These are phyloP conservation scores for Rhododendron mucronatum DNA, from an alignment of 148 eudicot genomes.

Conservation along the genomic window DNA sequence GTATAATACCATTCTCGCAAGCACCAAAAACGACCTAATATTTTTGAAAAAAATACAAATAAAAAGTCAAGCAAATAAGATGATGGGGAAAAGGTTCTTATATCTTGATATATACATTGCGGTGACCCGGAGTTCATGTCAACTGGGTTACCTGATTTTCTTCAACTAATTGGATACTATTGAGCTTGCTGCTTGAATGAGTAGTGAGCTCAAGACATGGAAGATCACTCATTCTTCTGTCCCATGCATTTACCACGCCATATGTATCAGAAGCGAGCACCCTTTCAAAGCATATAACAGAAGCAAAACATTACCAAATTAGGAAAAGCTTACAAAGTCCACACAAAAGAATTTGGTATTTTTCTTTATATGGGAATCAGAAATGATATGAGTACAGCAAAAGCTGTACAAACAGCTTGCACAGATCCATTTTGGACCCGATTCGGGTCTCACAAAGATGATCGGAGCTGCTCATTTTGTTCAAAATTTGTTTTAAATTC, in stretches of 20 bases:
- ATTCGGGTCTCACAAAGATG: too few relatives aligned
- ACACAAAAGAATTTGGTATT: background rate
- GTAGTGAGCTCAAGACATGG: slow-evolving; percentile 70
- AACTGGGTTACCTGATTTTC: slow-evolving; percentile 62
- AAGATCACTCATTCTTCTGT: slow-evolving; percentile 62
- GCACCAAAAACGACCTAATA: slow-evolving; percentile 71
- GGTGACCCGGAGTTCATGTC: background rate
- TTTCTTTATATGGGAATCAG: background rate
- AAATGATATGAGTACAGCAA: too few relatives aligned
- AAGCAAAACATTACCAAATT: background rate
- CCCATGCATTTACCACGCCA: slow-evolving; percentile 81
- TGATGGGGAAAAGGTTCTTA: background rate
- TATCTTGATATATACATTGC: background rate
- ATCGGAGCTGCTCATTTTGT: too few relatives aligned
- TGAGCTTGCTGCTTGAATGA: slow-evolving; percentile 49
- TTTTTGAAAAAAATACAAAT: background rate
- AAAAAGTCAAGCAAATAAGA: slow-evolving; percentile 5
- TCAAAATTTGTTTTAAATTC: too few relatives aligned
- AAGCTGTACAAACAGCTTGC: too few relatives aligned
- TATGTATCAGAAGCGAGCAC: slow-evolving; percentile 69
- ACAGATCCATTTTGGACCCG: too few relatives aligned
- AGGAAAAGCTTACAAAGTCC: slow-evolving; percentile 4
- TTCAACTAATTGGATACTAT: slow-evolving; percentile 57
- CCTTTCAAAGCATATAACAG: slow-evolving; percentile 38
- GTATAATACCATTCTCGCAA: slow-evolving; percentile 63